These are phyloP conservation scores for Platanthera guangdongensis DNA, from an alignment of 106 monocot genomes.

Conservation along the genomic window DNA sequence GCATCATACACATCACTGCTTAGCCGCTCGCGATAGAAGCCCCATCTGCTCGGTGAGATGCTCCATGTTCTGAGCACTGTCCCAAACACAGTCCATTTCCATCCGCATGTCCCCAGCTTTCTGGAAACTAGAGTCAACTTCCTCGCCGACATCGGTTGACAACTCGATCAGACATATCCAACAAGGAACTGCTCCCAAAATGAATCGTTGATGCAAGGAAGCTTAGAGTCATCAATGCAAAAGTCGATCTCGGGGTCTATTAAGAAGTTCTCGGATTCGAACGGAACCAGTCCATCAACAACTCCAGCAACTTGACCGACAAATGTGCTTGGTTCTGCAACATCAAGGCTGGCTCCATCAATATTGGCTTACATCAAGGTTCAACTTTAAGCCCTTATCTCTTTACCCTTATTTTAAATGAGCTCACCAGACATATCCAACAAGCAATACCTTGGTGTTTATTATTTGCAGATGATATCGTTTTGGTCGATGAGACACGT, in stretches of 20 bases:
- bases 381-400: no score
- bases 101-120: conserved; percentile 20
- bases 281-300: conserved; percentile 3
- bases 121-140: conserved; percentile 24
- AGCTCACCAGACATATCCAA: no score
- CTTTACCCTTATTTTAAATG: no score
- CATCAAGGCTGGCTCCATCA: not conserved
- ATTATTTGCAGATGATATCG: no score
- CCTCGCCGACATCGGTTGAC: conserved; percentile 28
- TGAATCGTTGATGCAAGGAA: conserved; percentile 62
- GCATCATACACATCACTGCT: not conserved
- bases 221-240: conserved; percentile 16
- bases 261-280: conserved; percentile 24
- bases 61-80: conserved; percentile 32
- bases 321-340: not conserved
- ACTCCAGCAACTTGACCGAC: not conserved
- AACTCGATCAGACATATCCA: conserved; percentile 33
- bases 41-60: conserved; percentile 77
- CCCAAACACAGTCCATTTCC: conserved; percentile 19
- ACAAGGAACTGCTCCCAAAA: conserved; percentile 87
- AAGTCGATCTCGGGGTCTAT: conserved; percentile 32
- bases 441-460: no score
- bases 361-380: no score
- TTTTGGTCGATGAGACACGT: no score
- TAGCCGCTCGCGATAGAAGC: conserved; percentile 36